Conservation (phyloP, 768 basidiomycete genomes). For the Clathrus columnatus region DNA sequence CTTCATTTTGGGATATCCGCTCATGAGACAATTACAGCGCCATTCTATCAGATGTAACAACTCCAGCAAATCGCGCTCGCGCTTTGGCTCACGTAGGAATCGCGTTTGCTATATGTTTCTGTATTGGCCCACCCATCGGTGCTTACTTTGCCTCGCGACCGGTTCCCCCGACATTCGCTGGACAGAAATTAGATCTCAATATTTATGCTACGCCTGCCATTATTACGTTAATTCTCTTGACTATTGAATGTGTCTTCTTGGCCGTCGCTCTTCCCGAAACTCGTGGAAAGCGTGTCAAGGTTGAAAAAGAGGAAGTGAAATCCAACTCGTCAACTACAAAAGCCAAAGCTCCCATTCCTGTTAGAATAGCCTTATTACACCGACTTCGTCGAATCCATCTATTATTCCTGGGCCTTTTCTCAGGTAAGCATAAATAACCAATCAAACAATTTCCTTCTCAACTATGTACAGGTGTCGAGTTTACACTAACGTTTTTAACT, state of each 20-base stretch:
- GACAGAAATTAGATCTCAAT: conserved; percentile 62
- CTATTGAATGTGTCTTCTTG: conserved; percentile 75
- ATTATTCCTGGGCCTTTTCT: conserved; percentile 82
- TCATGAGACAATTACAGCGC: conserved; percentile 46
- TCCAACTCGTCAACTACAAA: conserved; percentile 18
- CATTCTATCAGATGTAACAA: conserved; percentile 86
- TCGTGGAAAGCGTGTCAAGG: conserved; percentile 35
- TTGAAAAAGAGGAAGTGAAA: conserved; percentile 12
- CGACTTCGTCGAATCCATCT: conserved; percentile 66
- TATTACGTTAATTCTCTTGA: conserved; percentile 69
- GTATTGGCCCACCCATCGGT: conserved; percentile 86
- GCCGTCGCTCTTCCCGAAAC: conserved; percentile 78
- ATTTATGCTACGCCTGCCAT: conserved; percentile 87
- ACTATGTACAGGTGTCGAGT: conserved; percentile 62
- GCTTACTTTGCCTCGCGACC: conserved; percentile 93
- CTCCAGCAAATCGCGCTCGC: conserved; percentile 68
- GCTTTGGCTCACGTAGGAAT: conserved; percentile 90
- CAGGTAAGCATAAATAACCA: conserved; percentile 31
- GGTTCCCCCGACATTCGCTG: conserved; percentile 45
- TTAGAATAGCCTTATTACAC: conserved; percentile 33
- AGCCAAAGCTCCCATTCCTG: conserved; percentile 14
- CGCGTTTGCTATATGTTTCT: conserved; percentile 93
- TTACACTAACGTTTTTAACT: conserved; percentile 92
- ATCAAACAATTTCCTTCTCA: background rate
- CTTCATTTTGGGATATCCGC: background rate